A percentile compares a stretch with the other conserved stretches of the same genome.
Evolutionary conservation across 169 alveolate species (phyloP).

Genomic region (Cryptosporidium baileyi): DNA sequence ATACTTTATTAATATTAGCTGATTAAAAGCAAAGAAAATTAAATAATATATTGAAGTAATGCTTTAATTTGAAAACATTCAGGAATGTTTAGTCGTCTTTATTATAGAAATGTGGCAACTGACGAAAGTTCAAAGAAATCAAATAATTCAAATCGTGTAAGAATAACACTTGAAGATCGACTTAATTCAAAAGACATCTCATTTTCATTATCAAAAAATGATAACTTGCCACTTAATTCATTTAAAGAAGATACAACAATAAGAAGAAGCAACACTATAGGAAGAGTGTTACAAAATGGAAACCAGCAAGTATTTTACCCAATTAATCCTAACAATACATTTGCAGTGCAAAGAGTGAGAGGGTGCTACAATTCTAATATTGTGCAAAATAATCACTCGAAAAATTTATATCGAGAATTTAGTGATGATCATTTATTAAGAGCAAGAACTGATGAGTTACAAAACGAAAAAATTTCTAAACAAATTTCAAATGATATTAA

Average conservation of each 20-base stretch:
- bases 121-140: background rate
- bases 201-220: background rate
- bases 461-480: background rate
- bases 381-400: background rate
- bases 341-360: background rate
- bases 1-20: no score
- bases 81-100: constrained; percentile 63
- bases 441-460: background rate
- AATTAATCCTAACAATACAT: constrained; percentile 12
- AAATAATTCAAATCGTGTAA: background rate
- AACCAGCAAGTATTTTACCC: constrained; percentile 35
- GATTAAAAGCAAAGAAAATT: no score
- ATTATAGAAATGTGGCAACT: background rate
- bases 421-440: background rate
- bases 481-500: background rate
- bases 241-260: background rate
- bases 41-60: no score
- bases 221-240: background rate
- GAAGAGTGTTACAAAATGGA: constrained; percentile 24
- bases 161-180: constrained; percentile 26
- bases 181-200: background rate
- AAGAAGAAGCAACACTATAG: constrained; percentile 29
- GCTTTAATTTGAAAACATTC: no score
- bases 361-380: constrained; percentile 56
- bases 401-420: background rate